Evolutionary conservation across 805 yeast genomes (phyloP).

Genomic region (Ogataea methanolica): DNA sequence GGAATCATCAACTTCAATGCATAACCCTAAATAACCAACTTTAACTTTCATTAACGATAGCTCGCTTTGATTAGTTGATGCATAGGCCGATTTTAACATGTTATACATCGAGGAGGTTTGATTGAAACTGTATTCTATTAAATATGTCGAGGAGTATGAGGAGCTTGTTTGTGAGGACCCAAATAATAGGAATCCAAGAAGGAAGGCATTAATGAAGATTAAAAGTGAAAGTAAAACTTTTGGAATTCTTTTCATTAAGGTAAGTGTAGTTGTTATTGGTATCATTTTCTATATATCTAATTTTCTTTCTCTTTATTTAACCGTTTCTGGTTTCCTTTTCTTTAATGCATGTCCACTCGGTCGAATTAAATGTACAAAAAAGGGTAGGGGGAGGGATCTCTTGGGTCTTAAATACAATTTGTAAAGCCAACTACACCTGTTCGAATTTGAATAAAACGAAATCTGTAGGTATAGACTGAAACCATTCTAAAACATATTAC

Average conservation of each 20-base stretch:
- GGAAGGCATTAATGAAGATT: slow-evolving; percentile 43
- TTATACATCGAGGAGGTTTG: slow-evolving; percentile 38
- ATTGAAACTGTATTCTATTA: slow-evolving; percentile 47
- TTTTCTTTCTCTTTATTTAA: not conserved
- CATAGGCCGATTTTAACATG: slow-evolving; percentile 35
- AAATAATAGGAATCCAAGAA: slow-evolving; percentile 50
- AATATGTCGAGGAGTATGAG: slow-evolving; percentile 44
- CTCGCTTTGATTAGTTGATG: slow-evolving; percentile 27
- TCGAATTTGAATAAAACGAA: too few relatives aligned
- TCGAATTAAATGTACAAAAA: too few relatives aligned
- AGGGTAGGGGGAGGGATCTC: too few relatives aligned
- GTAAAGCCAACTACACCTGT: too few relatives aligned
- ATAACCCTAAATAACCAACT: slow-evolving; percentile 55
- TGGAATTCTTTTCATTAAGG: slow-evolving; percentile 35
- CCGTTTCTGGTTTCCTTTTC: not conserved
- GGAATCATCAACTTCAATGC: slow-evolving; percentile 36
- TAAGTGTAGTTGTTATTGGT: not conserved
- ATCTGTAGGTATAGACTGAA: too few relatives aligned
- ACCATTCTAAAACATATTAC: too few relatives aligned
- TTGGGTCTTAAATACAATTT: too few relatives aligned
- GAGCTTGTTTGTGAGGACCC: slow-evolving; percentile 44
- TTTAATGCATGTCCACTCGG: too few relatives aligned
- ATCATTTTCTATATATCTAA: not conserved
- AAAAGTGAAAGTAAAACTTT: slow-evolving; percentile 36
- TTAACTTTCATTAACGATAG: slow-evolving; percentile 39